A percentile compares a stretch with the other conserved stretches of the same genome.
phyloP scores from a whole-genome alignment of 306 rosid genomes.

The Bauhinia variegata region DNA sequence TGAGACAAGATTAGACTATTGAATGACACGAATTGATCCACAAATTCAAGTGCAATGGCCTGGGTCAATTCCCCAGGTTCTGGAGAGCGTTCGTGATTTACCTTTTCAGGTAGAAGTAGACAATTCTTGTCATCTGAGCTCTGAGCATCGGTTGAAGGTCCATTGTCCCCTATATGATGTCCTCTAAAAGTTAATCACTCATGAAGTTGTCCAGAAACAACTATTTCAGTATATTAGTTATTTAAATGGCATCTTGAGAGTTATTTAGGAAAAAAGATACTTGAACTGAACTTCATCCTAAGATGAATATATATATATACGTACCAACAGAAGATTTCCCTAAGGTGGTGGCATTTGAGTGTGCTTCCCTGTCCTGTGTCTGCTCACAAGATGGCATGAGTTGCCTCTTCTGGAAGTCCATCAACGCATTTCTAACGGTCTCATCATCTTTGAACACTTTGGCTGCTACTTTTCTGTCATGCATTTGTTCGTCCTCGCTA shows the following conservation, averaged over 20 bases:
- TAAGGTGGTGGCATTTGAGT: conserved; percentile 22
- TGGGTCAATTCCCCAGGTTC: conserved; percentile 53
- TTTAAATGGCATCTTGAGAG: conserved; percentile 7
- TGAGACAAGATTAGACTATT: conserved; percentile 40
- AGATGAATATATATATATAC: conserved; percentile 25
- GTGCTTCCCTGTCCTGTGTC: conserved; percentile 18
- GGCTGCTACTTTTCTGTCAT: conserved; percentile 36
- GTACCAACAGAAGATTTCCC: conserved; percentile 53
- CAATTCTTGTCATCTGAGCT: conserved; percentile 28
- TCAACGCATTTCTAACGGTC: conserved; percentile 21
- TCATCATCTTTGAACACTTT: conserved; percentile 23
- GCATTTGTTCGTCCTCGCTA: conserved; percentile 78
- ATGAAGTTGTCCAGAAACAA: conserved; percentile 9
- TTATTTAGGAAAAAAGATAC: not conserved
- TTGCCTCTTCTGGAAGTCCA: conserved; percentile 32
- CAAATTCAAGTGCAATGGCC: conserved; percentile 60
- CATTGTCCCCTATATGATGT: conserved; percentile 39
- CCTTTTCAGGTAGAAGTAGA: conserved; percentile 29
- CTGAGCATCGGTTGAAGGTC: conserved; percentile 31
- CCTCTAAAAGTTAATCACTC: conserved; percentile 30
- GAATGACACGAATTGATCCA: conserved; percentile 59
- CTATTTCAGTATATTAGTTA: conserved; percentile 2
- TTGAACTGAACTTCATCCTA: not conserved
- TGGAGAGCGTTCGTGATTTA: conserved; percentile 43
- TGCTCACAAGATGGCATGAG: conserved; percentile 32